A percentile compares a stretch with the other conserved stretches of the same genome.
phyloP scores from a whole-genome alignment of 225 moss, liverwort and hornwort genomes.

The Marchantia paleacea region DNA sequence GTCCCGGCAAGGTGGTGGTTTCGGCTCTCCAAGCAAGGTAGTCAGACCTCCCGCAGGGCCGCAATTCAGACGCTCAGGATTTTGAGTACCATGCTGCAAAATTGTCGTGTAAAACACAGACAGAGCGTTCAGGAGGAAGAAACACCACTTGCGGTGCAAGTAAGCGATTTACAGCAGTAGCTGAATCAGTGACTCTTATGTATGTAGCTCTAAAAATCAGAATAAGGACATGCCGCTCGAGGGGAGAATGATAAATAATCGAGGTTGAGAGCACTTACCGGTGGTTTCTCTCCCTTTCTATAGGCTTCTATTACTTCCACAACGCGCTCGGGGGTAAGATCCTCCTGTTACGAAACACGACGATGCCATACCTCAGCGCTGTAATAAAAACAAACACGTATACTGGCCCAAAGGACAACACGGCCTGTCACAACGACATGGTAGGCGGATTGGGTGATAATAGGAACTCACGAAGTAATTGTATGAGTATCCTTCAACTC shows the following conservation, averaged over 20 bases:
- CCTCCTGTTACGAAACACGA: constrained; percentile 59
- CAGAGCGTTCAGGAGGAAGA: neutral
- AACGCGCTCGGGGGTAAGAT: constrained; percentile 69
- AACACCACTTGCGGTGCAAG: too few relatives aligned
- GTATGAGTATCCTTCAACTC: constrained; percentile 86
- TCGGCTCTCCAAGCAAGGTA: constrained; percentile 59
- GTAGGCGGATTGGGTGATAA: too few relatives aligned
- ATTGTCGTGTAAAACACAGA: neutral
- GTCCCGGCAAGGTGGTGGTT: constrained; percentile 67
- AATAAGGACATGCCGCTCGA: too few relatives aligned
- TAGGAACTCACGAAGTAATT: constrained; percentile 77
- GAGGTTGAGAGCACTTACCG: constrained; percentile 37
- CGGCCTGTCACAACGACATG: too few relatives aligned
- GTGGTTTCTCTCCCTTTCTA: constrained; percentile 70
- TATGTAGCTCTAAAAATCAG: too few relatives aligned
- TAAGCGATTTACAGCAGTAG: too few relatives aligned
- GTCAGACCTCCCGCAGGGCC: constrained; percentile 86
- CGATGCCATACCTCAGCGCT: neutral
- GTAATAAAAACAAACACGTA: neutral
- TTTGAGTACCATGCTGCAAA: constrained; percentile 84
- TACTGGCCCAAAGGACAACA: neutral
- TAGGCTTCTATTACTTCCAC: constrained; percentile 76
- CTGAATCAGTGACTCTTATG: too few relatives aligned
- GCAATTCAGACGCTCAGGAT: constrained; percentile 57
- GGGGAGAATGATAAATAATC: too few relatives aligned